Percentiles rank a stretch among this genome's conserved stretches.
phyloP scores from a whole-genome alignment of 163 green algal species.

The Volvox carteri region DNA sequence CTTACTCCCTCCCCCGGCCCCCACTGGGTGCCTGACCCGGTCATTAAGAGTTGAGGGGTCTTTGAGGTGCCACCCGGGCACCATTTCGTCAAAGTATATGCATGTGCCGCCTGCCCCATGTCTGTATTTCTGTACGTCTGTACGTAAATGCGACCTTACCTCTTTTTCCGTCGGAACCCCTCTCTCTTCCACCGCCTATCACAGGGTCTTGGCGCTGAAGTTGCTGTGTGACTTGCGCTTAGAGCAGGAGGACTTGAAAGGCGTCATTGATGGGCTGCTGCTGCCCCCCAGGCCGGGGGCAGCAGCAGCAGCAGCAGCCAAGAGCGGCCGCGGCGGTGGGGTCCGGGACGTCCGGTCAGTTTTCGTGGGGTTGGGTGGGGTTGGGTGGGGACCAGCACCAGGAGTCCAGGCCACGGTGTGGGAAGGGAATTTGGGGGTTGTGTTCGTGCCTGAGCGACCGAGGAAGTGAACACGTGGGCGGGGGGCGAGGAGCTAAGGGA shows the following conservation, averaged over 20 bases:
- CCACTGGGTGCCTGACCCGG: no score
- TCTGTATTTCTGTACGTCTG: no score
- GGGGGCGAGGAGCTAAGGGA: no score
- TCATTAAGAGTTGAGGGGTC: no score
- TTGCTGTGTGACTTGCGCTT: constrained; percentile 52
- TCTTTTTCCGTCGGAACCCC: neutral
- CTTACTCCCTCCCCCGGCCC: no score
- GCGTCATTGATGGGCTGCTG: constrained; percentile 6
- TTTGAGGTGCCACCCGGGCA: no score
- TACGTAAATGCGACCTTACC: no score
- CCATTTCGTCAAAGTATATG: no score
- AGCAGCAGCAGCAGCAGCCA: neutral
- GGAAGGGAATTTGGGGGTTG: neutral
- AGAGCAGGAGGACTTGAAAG: constrained; percentile 48
- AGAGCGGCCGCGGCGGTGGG: neutral
- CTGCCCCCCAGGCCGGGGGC: neutral
- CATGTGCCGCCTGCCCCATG: no score
- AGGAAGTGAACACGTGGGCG: no score
- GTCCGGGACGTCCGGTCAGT: neutral
- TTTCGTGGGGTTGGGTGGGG: neutral
- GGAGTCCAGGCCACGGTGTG: neutral
- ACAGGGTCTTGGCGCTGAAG: constrained; percentile 53
- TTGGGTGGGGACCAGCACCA: no score
- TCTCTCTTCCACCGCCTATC: neutral
- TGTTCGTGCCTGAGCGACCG: no score